A percentile compares a stretch with the other conserved stretches of the same genome.
These are phyloP conservation scores for Colletotrichum tropicicola DNA, from an alignment of 2,329 filamentous ascomycete genomes.

Conservation along the genomic window DNA sequence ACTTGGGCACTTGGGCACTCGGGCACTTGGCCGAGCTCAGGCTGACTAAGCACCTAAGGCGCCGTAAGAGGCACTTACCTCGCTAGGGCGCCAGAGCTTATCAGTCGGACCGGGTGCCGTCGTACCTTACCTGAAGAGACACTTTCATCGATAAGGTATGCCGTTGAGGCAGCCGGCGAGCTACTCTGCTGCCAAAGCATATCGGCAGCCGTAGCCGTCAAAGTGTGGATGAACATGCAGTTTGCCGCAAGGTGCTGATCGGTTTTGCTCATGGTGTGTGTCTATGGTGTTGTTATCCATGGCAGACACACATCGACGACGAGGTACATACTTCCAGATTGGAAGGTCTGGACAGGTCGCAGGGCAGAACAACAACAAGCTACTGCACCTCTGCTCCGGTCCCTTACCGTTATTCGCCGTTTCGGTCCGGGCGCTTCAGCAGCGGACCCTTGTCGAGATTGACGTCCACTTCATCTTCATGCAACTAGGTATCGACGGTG, in stretches of 20 bases:
- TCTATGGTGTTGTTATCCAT: neutral
- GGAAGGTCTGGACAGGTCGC: constrained; percentile 1
- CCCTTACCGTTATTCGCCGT: constrained; percentile 5
- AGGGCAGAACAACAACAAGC: neutral
- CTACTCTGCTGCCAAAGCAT: neutral
- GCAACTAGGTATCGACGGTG: neutral
- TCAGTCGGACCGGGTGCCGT: neutral
- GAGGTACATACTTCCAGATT: no score
- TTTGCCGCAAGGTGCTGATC: constrained; percentile 2
- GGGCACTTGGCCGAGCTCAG: no score
- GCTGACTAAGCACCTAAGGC: no score
- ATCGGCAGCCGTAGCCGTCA: neutral
- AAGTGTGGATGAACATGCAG: constrained; percentile 22
- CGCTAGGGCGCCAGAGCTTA: no score
- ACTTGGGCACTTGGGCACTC: no score
- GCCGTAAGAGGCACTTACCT: no score
- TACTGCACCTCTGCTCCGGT: neutral
- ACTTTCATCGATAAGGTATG: neutral
- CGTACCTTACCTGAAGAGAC: neutral
- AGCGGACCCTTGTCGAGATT: constrained; percentile 4
- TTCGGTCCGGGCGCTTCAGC: constrained; percentile 8
- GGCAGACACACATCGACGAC: neutral
- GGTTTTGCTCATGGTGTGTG: no score
- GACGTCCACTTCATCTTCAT: constrained; percentile 3
- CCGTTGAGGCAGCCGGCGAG: neutral